Evolutionary conservation across 306 rosid genomes (phyloP).

Genomic region (Senna siamea): DNA sequence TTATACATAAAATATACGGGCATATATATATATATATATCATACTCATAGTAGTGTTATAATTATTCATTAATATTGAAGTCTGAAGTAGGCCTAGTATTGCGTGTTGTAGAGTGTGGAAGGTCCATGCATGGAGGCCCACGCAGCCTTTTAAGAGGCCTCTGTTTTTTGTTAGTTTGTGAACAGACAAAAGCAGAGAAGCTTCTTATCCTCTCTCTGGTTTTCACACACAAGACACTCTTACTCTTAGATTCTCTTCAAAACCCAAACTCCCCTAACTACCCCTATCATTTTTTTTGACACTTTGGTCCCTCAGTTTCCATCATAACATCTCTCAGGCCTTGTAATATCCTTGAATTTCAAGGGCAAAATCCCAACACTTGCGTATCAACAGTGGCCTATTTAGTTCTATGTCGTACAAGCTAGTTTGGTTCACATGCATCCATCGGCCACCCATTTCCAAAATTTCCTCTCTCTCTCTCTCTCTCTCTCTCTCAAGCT

Average conservation of each 20-base stretch:
- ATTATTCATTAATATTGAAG: too few relatives aligned
- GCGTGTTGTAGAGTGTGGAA: conserved; percentile 74
- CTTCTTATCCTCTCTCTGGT: conserved; percentile 82
- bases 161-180: conserved; percentile 76
- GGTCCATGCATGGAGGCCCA: conserved; percentile 50
- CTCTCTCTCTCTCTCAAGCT: too few relatives aligned
- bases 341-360: neutral
- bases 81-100: conserved; percentile 45
- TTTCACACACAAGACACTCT: conserved; percentile 56
- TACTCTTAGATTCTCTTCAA: conserved; percentile 74
- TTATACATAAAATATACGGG: neutral
- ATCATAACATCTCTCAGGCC: neutral
- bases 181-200: conserved; percentile 99
- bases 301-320: conserved; percentile 32
- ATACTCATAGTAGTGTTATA: too few relatives aligned
- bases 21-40: too few relatives aligned
- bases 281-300: too few relatives aligned
- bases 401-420: conserved; percentile 62
- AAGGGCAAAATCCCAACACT: neutral
- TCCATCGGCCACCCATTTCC: conserved; percentile 32
- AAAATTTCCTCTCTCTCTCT: conserved; percentile 27
- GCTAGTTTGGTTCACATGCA: conserved; percentile 43
- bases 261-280: too few relatives aligned
- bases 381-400: conserved; percentile 62
- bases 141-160: conserved; percentile 52